phyloP scores from a whole-genome alignment of 345 rosid species.

The Aquilaria yunnanensis region DNA sequence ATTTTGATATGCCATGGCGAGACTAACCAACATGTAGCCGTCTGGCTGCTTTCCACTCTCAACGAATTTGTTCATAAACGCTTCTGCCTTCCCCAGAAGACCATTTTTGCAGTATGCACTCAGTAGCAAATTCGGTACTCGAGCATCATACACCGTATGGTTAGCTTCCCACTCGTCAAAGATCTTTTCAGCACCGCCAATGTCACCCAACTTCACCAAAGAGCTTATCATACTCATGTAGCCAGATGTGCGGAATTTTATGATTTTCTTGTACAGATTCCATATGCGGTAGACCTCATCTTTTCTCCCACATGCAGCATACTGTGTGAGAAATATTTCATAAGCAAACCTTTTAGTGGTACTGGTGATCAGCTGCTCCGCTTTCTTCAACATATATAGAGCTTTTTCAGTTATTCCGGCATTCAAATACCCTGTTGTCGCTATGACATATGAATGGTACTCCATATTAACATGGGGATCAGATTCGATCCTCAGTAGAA shows the following conservation, averaged over 20 bases:
- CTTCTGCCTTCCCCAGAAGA: conserved; percentile 50
- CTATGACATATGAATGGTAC: conserved; percentile 39
- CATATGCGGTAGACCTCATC: conserved; percentile 51
- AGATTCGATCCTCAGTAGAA: conserved; percentile 36
- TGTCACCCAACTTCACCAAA: conserved; percentile 46
- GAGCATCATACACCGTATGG: conserved; percentile 22
- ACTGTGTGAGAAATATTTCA: conserved; percentile 37
- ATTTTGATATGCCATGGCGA: conserved; percentile 33
- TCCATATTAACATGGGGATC: conserved; percentile 28
- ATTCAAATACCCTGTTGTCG: conserved; percentile 44
- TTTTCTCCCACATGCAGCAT: conserved; percentile 36
- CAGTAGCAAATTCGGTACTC: conserved; percentile 42
- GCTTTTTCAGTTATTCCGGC: conserved; percentile 39
- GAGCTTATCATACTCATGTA: conserved; percentile 44
- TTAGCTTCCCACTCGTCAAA: conserved; percentile 52
- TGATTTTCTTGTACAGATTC: conserved; percentile 36
- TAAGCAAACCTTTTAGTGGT: conserved; percentile 22
- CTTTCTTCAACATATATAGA: conserved; percentile 34
- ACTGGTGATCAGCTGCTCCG: conserved; percentile 25
- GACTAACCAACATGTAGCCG: conserved; percentile 28
- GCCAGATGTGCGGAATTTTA: conserved; percentile 31
- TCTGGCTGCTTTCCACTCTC: conserved; percentile 26
- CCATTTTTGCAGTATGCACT: conserved; percentile 44
- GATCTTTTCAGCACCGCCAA: conserved; percentile 46
- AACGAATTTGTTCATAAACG: conserved; percentile 19